Percentiles rank a stretch among this genome's conserved stretches.
phyloP scores from a whole-genome alignment of 1,284 basidiomycete species.

The Exobasidium cylindrosporum region DNA sequence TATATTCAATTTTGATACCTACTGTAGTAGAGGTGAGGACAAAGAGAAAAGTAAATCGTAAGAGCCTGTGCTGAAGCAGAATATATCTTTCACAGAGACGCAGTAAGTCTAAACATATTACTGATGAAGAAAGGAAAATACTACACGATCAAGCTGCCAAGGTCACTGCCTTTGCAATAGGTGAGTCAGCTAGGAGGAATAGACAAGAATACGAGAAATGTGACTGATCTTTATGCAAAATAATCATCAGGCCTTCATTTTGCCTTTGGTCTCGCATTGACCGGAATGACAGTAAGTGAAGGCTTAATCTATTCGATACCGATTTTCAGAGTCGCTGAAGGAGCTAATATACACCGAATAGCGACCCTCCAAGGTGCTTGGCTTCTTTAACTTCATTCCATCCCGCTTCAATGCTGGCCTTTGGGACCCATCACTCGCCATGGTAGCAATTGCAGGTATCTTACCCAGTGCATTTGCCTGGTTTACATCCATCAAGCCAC shows the following conservation, averaged over 20 bases:
- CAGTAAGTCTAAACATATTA: not conserved
- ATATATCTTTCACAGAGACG: too few relatives aligned
- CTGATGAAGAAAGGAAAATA: not conserved
- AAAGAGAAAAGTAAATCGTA: not conserved
- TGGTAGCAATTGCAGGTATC: conserved; percentile 59
- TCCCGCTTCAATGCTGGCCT: conserved; percentile 15
- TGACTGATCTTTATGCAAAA: not conserved
- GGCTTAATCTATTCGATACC: too few relatives aligned
- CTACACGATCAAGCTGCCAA: conserved; percentile 23
- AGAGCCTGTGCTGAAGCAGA: not conserved
- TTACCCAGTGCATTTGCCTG: conserved; percentile 57
- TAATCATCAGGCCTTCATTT: conserved; percentile 36
- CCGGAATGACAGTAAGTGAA: conserved; percentile 45
- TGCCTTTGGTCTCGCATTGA: conserved; percentile 47
- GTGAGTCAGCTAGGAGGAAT: not conserved
- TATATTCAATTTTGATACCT: conserved; percentile 21
- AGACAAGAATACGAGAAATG: not conserved
- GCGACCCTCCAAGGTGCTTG: conserved; percentile 40
- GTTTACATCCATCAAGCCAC: conserved; percentile 27
- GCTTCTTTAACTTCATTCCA: conserved; percentile 35
- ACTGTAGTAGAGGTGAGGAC: not conserved
- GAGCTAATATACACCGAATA: conserved; percentile 14
- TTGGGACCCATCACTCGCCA: conserved; percentile 59
- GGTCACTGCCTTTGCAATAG: conserved; percentile 33
- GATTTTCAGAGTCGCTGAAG: too few relatives aligned